Evolutionary conservation across 2,329 filamentous ascomycete genomes (phyloP).

Genomic region (Lasiodiplodia theobromae): DNA sequence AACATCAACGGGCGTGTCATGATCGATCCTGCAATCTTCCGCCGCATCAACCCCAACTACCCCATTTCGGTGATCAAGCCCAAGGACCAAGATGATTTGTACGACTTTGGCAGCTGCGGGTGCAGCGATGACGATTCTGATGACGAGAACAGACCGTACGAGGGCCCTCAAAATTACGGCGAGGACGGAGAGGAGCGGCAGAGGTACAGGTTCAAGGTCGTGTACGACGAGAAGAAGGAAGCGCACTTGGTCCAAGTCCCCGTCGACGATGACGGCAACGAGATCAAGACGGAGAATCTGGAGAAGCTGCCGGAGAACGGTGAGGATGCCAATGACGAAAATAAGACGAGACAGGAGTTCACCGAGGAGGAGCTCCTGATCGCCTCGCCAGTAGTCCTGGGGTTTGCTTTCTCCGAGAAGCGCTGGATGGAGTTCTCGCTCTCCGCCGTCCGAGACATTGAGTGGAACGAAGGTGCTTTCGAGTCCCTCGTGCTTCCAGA

Average conservation of each 20-base stretch:
- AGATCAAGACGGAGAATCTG: slow-evolving; percentile 64
- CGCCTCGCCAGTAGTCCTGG: slow-evolving; percentile 82
- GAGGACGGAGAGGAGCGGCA: slow-evolving; percentile 30
- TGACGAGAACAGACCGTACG: slow-evolving; percentile 50
- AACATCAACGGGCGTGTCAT: slow-evolving; percentile 88
- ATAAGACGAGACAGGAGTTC: slow-evolving; percentile 61
- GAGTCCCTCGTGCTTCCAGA: slow-evolving; percentile 76
- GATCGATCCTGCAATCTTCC: slow-evolving; percentile 83
- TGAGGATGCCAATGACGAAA: slow-evolving; percentile 29
- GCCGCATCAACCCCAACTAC: slow-evolving; percentile 87
- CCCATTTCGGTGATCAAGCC: slow-evolving; percentile 76
- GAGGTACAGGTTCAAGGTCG: slow-evolving; percentile 19
- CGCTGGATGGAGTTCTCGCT: slow-evolving; percentile 89
- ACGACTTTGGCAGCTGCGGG: slow-evolving; percentile 61
- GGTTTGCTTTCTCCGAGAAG: slow-evolving; percentile 88
- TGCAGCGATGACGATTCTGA: slow-evolving; percentile 59
- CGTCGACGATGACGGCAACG: slow-evolving; percentile 62
- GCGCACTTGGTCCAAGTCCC: slow-evolving; percentile 62
- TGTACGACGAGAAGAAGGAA: slow-evolving; percentile 40
- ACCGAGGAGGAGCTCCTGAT: slow-evolving; percentile 85
- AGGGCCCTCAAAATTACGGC: slow-evolving; percentile 36
- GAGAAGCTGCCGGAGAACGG: slow-evolving; percentile 57
- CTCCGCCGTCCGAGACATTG: slow-evolving; percentile 78
- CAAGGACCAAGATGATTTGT: slow-evolving; percentile 61
- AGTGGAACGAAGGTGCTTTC: slow-evolving; percentile 85